Percentiles rank a stretch among this genome's conserved stretches.
Evolutionary conservation across 352 stramenopile genomes (phyloP).

Genomic region (Paralagenidium karlingii): DNA sequence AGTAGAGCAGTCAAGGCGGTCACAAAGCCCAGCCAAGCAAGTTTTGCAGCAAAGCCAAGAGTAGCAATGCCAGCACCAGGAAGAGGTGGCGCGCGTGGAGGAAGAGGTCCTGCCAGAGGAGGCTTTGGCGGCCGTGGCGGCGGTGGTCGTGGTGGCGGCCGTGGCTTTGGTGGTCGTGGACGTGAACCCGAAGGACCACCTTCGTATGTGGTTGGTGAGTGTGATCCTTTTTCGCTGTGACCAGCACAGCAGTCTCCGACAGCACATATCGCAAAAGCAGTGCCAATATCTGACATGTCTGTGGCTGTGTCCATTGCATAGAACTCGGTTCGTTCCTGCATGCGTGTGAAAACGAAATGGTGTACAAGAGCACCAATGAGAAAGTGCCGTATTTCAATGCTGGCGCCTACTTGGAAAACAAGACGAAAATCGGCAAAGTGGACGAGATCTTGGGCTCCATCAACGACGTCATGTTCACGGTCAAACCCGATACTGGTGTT

Average conservation of each 20-base stretch:
- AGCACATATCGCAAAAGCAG: too few species aligned
- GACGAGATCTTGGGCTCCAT: conserved; percentile 98
- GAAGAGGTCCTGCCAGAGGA: conserved; percentile 23
- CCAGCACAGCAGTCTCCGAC: too few species aligned
- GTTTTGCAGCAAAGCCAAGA: too few species aligned
- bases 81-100: conserved; percentile 38
- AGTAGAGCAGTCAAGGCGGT: too few species aligned
- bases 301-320: conserved; percentile 13
- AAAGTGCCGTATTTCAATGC: conserved; percentile 99
- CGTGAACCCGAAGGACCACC: conserved; percentile 58
- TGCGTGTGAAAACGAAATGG: conserved; percentile 95
- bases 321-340: conserved; percentile 95
- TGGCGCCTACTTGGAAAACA: conserved; percentile 97
- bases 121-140: conserved; percentile 17
- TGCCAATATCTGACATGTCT: not conserved
- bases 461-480: conserved; percentile 93
- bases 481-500: conserved; percentile 94
- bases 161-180: conserved; percentile 21
- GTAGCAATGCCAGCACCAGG: too few species aligned
- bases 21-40: too few species aligned
- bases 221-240: not conserved
- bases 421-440: conserved; percentile 98
- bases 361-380: conserved; percentile 94
- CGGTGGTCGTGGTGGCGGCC: conserved; percentile 23
- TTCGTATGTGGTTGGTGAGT: conserved; percentile 54